These are phyloP conservation scores for Blastobotrys apis DNA, from an alignment of 1,139 yeast species.

Conservation along the genomic window DNA sequence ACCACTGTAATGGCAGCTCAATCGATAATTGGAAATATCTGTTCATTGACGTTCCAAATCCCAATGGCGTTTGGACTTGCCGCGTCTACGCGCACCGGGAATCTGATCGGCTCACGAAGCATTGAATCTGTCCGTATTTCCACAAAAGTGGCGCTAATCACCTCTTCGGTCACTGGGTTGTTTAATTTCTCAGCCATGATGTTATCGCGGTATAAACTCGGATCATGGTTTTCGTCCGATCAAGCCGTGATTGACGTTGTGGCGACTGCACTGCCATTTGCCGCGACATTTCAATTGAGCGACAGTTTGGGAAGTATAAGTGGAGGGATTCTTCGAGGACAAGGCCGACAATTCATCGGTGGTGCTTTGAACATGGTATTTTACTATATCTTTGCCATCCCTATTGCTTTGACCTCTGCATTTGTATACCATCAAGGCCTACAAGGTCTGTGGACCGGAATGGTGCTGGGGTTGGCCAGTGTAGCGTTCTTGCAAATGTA, in stretches of 20 bases:
- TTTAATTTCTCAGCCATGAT: slow-evolving; percentile 52
- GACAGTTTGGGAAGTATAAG: slow-evolving; percentile 81
- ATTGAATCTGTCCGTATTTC: slow-evolving; percentile 59
- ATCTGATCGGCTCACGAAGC: slow-evolving; percentile 78
- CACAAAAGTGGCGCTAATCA: slow-evolving; percentile 54
- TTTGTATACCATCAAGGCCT: slow-evolving; percentile 52
- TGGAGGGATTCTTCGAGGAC: slow-evolving; percentile 81
- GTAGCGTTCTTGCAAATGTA: slow-evolving; percentile 11
- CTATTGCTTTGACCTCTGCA: slow-evolving; percentile 64
- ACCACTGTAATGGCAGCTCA: slow-evolving; percentile 84
- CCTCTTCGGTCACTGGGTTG: slow-evolving; percentile 54
- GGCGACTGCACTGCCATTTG: slow-evolving; percentile 61
- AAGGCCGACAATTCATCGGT: slow-evolving; percentile 81
- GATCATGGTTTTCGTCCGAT: slow-evolving; percentile 63
- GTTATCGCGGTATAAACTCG: slow-evolving; percentile 52
- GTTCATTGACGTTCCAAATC: slow-evolving; percentile 74
- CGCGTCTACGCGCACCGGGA: slow-evolving; percentile 81
- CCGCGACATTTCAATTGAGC: slow-evolving; percentile 67
- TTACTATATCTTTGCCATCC: slow-evolving; percentile 69
- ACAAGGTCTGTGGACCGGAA: slow-evolving; percentile 77
- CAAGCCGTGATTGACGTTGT: slow-evolving; percentile 50
- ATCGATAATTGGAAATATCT: slow-evolving; percentile 77
- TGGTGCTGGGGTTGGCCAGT: slow-evolving; percentile 48
- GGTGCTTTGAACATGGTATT: slow-evolving; percentile 71
- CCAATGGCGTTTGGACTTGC: slow-evolving; percentile 91